Base-by-base conservation (phyloP, 495 filamentous ascomycete species). In the Cladorrhinum samala region DNA sequence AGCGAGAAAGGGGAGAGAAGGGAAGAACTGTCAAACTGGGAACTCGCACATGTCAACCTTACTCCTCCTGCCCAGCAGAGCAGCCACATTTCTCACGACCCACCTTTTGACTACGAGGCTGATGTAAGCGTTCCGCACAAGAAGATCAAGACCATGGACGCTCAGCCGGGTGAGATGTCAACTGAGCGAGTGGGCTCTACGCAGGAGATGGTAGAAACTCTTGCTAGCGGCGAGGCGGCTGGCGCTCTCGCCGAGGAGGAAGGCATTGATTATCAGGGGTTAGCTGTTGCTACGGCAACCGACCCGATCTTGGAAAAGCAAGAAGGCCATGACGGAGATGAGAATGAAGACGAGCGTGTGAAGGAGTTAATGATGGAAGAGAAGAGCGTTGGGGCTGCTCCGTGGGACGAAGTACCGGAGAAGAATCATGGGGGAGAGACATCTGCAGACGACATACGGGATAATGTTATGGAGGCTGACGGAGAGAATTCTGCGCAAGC, bases 11-110 rank as follows among this genome's bases (percentile, higher is more conserved):
- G 11, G 27, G 45, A 63, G 47, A 51, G 56, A 24, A 59, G 67
- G 23, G 45, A 51, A 20, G 50, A 51, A 14, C 14, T 9, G 18
- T 27, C 48, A 11, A 6, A 5, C 27, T 6, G 27, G 27, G 9
- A 56, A 54, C 27, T n/a, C 43, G 41, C 52, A 57, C 30, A 24
- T 38, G 30, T 66, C 8, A 61, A 69, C 37, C 54, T 68, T 21
- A 61, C 60, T 1, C 65, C 70, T 1, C 65, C 70, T 1, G 65
- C 66, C 6, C 70, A 68, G 49, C 46, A 64, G 30, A 69, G 56
- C 40, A 72, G 68, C 50, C 60, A 66, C 53, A 53, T 73, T 9
- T 57, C 61, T 49, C 72, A 73, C 46, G 70, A 72, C 2, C 64
- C 64, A 37, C 68, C 66, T 2, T 72, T 71, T 30, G 72, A 69